Evolutionary conservation across 257 asterid species (phyloP).

Genomic region (Eustoma russellianum): DNA sequence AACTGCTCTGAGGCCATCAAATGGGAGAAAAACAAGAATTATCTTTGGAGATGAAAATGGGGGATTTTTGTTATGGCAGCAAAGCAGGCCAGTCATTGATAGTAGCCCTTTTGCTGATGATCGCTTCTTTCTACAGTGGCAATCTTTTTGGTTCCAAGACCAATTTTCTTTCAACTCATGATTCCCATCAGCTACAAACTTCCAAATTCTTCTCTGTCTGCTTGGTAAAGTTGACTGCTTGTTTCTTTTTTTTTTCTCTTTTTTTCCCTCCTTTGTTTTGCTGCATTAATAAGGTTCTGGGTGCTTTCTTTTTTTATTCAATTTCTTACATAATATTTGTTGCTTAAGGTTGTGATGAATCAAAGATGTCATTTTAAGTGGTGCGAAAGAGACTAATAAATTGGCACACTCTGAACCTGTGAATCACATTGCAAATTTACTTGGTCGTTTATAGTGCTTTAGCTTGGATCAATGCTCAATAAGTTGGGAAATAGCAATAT

Average conservation of each 20-base stretch:
- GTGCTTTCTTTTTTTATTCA: neutral
- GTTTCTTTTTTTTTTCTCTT: neutral
- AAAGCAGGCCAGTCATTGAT: slow-evolving; percentile 51
- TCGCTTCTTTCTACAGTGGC: slow-evolving; percentile 78
- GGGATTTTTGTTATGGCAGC: slow-evolving; percentile 70
- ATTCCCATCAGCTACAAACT: slow-evolving; percentile 22
- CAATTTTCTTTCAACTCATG: slow-evolving; percentile 16
- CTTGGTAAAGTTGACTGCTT: neutral
- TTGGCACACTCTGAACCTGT: no score
- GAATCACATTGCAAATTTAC: no score
- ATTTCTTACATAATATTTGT: no score
- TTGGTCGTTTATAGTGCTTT: no score
- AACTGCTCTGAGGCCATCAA: no score
- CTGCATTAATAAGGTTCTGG: neutral
- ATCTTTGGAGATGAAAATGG: slow-evolving; percentile 21
- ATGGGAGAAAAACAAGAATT: neutral
- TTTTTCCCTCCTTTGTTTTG: no score
- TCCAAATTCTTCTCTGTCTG: slow-evolving; percentile 21
- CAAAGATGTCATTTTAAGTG: no score
- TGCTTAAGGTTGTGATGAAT: no score
- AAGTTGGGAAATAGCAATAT: no score
- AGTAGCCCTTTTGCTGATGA: slow-evolving; percentile 54
- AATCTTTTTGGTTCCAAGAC: slow-evolving; percentile 43
- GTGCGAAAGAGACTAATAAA: no score
- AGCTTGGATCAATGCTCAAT: no score